Evolutionary conservation across 805 yeast genomes (phyloP), one percentile per base, ranked within the genome.

Genomic region (Cyberlindnera japonica): DNA sequence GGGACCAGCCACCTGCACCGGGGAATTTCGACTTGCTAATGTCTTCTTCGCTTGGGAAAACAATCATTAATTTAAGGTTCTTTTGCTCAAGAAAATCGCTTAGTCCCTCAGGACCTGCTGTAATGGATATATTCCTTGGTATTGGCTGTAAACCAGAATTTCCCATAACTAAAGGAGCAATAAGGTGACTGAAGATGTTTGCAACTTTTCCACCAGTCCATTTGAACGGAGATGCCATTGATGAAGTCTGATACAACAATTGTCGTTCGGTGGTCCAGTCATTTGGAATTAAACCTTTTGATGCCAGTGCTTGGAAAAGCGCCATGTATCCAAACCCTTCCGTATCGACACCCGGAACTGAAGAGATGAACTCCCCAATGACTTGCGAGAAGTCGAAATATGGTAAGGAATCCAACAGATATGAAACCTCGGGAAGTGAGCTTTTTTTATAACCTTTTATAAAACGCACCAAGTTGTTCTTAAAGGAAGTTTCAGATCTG

Each of bases 1-100:
- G 79, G 1, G 77, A 58, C 33, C 79, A 72, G 3, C 61, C 61
- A 1, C 83, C 84, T 2, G 47, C 53, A 47, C 62, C 68, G 3
- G 83, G 83, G 27, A 71, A 57, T 33, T 59, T 57, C 24, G 74
- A 67, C 8, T 51, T 33, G 1, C 64, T 54, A 3, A 77, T 58
- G 20, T 73, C 69, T 2, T 56, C 43, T 0, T 61, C 63, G 2
- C 74, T 57, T 2, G 83, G 81, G 51, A 54, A 77, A 0, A 77
- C 50, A 1, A 76, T 47, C 21, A 53, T 54, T 0, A 77, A 66
- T 1, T 45, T 38, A 29, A 65, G 59, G 28, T 63, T 63, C 23
- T 55, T 43, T 2, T 40, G 25, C 2, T 25, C 10, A 36, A 43
- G 58, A 62, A 54, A 65, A 63, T 17, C 22, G 13, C 35, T 45